Evolutionary conservation across 257 asterid genomes (phyloP), one percentile per base, ranked within the genome.

Genomic region (Jacaranda copaia): DNA sequence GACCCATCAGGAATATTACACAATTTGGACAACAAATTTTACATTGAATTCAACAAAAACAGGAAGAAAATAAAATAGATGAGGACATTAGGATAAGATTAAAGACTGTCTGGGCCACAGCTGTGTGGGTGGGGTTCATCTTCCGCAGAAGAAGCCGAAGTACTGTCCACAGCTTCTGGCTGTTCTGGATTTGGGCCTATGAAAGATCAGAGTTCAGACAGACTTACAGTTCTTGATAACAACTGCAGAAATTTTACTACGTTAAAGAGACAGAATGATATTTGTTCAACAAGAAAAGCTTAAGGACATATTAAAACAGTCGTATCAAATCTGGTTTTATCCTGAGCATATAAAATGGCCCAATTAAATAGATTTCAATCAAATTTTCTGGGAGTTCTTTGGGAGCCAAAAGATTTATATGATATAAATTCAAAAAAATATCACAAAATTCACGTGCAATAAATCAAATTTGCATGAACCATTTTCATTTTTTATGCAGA

Each of bases 101-200:
- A 61, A 25, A 38, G 53, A n/a, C 18, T 38, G 14, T 15, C 13
- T 35, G 58, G 60, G 25, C 69, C 52, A 25, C 63, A 62, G 46
- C 46, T 20, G 15, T 25, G 46, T 25, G 49, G 59, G 78, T 13
- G n/a, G 46, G 46, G 46, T 42, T 8, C 57, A 52, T 55, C 46
- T 45, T 61, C 58, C 66, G n/a, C 64, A 72, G 15, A 25, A 42
- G 14, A 77, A 10, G 51, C 82, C 78, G 53, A 82, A 75, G 15
- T 48, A 68, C 78, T 74, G 72, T 78, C 89, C 78, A 58, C 69
- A 38, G 64, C 38, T 53, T 32, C 32, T 39, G 67, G 79, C 68
- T 85, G 82, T 57, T 64, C 82, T 32, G 56, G 10, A 58, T 14
- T 65, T 11, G 68, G 55, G 77, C 70, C 64, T 55, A 56, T 43